Percentiles rank a stretch among this genome's conserved stretches.
These are phyloP conservation scores for Saturnispora sanitii DNA, from an alignment of 805 yeast genomes.

Conservation along the genomic window DNA sequence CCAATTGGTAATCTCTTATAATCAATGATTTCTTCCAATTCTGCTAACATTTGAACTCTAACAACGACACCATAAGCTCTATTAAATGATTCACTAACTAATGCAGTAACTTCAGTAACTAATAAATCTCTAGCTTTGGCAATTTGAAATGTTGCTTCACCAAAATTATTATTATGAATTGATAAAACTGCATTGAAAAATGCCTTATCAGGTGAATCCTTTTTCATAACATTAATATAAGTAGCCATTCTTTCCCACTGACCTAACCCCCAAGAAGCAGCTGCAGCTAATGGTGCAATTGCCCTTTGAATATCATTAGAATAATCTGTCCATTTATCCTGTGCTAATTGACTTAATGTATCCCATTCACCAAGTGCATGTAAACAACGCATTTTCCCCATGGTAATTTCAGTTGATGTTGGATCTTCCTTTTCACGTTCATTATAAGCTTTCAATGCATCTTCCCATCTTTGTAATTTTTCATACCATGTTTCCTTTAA, in stretches of 20 bases:
- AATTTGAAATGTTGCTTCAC: conserved; percentile 70
- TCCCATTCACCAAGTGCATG: conserved; percentile 99
- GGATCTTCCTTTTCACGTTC: conserved; percentile 59
- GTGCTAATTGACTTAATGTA: conserved; percentile 73
- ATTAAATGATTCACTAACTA: conserved; percentile 90
- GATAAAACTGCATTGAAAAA: conserved; percentile 87
- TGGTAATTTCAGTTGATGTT: conserved; percentile 74
- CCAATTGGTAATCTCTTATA: conserved; percentile 80
- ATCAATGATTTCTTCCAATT: conserved; percentile 85
- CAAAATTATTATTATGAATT: conserved; percentile 78
- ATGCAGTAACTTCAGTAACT: conserved; percentile 87
- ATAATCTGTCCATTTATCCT: conserved; percentile 72
- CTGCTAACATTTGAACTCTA: conserved; percentile 94
- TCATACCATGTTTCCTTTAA: conserved; percentile 97
- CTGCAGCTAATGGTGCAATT: conserved; percentile 96
- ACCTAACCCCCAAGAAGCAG: conserved; percentile 97
- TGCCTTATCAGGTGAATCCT: conserved; percentile 88
- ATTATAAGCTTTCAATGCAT: conserved; percentile 84
- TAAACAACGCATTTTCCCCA: conserved; percentile 97
- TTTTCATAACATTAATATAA: conserved; percentile 80
- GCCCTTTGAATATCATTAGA: conserved; percentile 64
- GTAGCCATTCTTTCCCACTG: conserved; percentile 96
- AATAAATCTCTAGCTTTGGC: conserved; percentile 77
- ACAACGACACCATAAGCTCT: conserved; percentile 96
- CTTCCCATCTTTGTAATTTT: conserved; percentile 95